Base-by-base conservation (phyloP, 768 basidiomycete genomes). In the Phanerochaete carnosa region DNA sequence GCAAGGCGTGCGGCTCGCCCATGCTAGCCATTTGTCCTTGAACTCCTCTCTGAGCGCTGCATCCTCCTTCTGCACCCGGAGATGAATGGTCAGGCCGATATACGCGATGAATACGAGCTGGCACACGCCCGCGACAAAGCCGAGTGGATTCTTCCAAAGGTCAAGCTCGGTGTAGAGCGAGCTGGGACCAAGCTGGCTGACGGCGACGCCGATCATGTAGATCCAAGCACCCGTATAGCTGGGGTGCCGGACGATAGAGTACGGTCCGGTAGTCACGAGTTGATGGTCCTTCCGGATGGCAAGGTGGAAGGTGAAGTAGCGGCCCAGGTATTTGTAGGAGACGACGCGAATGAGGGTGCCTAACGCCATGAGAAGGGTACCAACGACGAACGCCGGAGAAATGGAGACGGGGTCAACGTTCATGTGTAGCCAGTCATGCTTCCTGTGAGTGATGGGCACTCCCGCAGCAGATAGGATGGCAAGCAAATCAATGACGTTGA, bases 191-290 rank as follows among this genome's bases (percentile, higher is more conserved):
- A 49, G 29, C 2, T 30, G 50, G 45, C 45, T 32, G 39, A 58
- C 16, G 28, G 33, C 23, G 16, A 53, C 25, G 26, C 66, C 66
- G n/a, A 58, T 15, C 4, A 56, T 51, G 47, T 54, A 25, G 26
- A 66, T 15, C 11, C 58, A 15, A 32, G 16, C 33, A 13, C 55
- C 67, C 4, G 64, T 58, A 61, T 73, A 73, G 60, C 57, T 45
- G 5, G 72, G 72, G 58, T 73, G 72, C 12, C 72, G 65, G 1
- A 73, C 70, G 58, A 68, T 19, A 23, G 64, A 39, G 65, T 73
- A 73, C 32, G 70, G 70, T 6, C 70, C 70, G 23, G 25, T 46
- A 23, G 70, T 71, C 23, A 71, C 59, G 28, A 73, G 66, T 46
- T 57, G 60, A 55, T 73, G 72, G 35, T 63, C 61, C 22, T 67